These are phyloP conservation scores for Withania somnifera DNA, from an alignment of 305 asterid genomes.

Conservation along the genomic window DNA sequence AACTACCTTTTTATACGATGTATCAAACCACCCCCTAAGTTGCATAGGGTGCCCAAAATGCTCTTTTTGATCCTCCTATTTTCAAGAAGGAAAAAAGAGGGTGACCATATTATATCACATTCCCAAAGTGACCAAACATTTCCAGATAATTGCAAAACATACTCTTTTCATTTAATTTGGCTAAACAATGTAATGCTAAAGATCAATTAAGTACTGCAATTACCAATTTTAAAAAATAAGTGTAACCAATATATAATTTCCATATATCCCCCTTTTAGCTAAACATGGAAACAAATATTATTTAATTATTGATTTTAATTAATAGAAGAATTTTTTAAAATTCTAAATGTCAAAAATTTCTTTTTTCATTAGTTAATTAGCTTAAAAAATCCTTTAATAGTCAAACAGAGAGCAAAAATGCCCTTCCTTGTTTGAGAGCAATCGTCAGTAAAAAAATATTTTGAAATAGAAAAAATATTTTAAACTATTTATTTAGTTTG, in stretches of 20 bases:
- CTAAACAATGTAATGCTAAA: not conserved
- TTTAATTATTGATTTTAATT: not conserved
- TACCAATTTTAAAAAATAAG: not conserved
- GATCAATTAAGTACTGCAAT: not conserved
- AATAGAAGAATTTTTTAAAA: too few relatives aligned
- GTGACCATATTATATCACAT: not conserved
- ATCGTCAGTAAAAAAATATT: too few relatives aligned
- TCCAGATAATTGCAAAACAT: not conserved
- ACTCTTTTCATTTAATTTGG: not conserved
- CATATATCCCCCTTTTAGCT: not conserved
- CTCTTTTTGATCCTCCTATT: not conserved
- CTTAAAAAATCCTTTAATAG: too few relatives aligned
- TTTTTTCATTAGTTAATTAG: too few relatives aligned
- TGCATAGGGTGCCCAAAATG: too few relatives aligned
- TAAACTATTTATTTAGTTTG: too few relatives aligned
- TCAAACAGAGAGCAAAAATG: too few relatives aligned
- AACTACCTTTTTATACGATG: too few relatives aligned
- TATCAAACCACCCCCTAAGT: too few relatives aligned
- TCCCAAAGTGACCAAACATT: not conserved
- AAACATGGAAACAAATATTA: not conserved
- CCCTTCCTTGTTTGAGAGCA: too few relatives aligned
- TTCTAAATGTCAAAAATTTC: too few relatives aligned
- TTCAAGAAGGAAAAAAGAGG: not conserved
- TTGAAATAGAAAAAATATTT: too few relatives aligned
- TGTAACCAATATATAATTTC: not conserved